Conservation (phyloP, 2,329 filamentous ascomycete species). For the Acrodontium crateriforme region DNA sequence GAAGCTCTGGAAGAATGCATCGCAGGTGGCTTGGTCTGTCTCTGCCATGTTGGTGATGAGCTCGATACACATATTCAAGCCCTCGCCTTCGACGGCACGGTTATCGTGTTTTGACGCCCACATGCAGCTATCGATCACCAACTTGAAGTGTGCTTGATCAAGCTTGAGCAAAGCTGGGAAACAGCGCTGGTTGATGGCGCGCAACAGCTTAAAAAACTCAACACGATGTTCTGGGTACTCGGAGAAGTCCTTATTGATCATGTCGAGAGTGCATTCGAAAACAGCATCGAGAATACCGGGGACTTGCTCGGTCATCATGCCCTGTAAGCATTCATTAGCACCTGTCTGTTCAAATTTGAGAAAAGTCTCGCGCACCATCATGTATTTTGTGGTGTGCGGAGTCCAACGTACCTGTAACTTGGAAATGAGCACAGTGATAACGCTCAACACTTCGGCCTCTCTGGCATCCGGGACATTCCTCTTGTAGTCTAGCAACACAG, state of each 20-base stretch:
- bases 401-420: conserved; percentile 79
- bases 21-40: conserved; percentile 70
- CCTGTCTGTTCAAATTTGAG: conserved; percentile 9
- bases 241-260: conserved; percentile 99
- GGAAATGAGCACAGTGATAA: conserved; percentile 93
- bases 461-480: conserved; percentile 90
- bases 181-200: conserved; percentile 93
- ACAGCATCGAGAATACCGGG: conserved; percentile 96
- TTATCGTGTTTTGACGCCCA: conserved; percentile 99
- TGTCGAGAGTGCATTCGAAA: conserved; percentile 94
- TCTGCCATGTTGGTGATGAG: conserved; percentile 88
- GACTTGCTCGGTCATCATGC: conserved; percentile 95
- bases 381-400: conserved; percentile 37
- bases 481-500: conserved; percentile 90
- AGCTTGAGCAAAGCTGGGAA: conserved; percentile 91
- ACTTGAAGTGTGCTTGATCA: conserved; percentile 95
- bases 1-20: conserved; percentile 96
- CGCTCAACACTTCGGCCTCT: conserved; percentile 90
- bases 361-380: conserved; percentile 22
- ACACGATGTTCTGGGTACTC: conserved; percentile 97
- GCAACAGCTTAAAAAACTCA: conserved; percentile 96
- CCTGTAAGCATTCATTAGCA: conserved; percentile 35
- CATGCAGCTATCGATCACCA: conserved; percentile 97
- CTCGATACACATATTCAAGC: conserved; percentile 95
- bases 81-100: conserved; percentile 89